Percentiles rank a stretch among this genome's conserved stretches.
Conservation (phyloP, 1,284 basidiomycete genomes). For the Ceratobasidium sp. region DNA sequence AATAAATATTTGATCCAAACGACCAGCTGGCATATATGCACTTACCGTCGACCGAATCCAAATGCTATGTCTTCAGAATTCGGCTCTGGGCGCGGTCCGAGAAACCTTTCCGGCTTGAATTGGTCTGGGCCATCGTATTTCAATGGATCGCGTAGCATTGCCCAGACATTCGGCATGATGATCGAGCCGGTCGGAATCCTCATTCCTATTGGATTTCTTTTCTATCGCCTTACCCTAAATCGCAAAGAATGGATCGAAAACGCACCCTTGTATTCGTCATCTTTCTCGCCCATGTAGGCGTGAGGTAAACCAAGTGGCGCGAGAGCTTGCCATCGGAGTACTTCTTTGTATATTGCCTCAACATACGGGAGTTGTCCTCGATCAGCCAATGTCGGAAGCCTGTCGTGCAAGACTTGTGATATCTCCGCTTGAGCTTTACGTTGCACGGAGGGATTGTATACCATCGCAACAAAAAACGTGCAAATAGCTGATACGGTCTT, state of each 20-base stretch:
- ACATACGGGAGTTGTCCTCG: conserved; percentile 36
- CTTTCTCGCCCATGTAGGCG: not conserved
- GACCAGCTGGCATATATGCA: not conserved
- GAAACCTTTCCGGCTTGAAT: conserved; percentile 2
- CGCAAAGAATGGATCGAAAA: not conserved
- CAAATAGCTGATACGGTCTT: conserved; percentile 33
- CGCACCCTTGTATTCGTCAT: conserved; percentile 14
- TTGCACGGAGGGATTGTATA: conserved; percentile 37
- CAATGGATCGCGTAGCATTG: conserved; percentile 15
- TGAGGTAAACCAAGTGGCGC: conserved; percentile 41
- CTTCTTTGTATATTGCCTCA: conserved; percentile 40
- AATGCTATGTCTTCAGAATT: conserved; percentile 15
- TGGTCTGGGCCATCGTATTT: conserved; percentile 6
- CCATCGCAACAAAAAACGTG: conserved; percentile 38
- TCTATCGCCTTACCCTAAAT: not conserved
- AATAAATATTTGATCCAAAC: not conserved
- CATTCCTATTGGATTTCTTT: not conserved
- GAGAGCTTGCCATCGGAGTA: conserved; percentile 34
- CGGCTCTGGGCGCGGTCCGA: not conserved
- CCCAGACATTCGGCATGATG: conserved; percentile 13
- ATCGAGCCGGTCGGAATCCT: not conserved
- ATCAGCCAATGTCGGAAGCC: conserved; percentile 31
- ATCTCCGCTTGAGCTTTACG: conserved; percentile 21
- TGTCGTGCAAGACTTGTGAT: not conserved
- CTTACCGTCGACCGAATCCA: conserved; percentile 26